Conservation (phyloP, 768 basidiomycete species). For the Hygrocybe punicea region DNA sequence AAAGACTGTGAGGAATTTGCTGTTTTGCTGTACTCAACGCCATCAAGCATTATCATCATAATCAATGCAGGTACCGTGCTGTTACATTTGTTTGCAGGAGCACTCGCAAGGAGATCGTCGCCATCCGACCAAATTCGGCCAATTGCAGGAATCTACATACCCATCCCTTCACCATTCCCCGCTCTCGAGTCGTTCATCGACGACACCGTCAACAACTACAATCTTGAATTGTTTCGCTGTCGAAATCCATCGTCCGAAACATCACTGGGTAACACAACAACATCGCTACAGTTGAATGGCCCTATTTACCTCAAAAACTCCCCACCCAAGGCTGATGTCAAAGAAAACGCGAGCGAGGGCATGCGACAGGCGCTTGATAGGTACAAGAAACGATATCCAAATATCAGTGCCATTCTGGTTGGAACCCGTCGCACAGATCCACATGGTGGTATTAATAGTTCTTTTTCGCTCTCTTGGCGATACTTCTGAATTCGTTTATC, state of each 20-base stretch:
- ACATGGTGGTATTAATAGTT: constrained; percentile 66
- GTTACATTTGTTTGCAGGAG: constrained; percentile 80
- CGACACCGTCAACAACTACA: constrained; percentile 56
- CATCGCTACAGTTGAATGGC: constrained; percentile 21
- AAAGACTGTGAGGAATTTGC: constrained; percentile 80
- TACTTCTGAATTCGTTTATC: neutral
- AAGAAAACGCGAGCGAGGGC: constrained; percentile 56
- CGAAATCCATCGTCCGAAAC: constrained; percentile 35
- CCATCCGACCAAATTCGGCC: constrained; percentile 38
- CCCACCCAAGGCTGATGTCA: constrained; percentile 42
- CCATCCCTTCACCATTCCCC: constrained; percentile 83
- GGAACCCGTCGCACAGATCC: constrained; percentile 90
- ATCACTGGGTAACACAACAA: constrained; percentile 44
- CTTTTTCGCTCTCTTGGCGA: neutral
- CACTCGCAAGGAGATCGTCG: constrained; percentile 48
- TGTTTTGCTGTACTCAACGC: constrained; percentile 4
- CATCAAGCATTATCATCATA: neutral
- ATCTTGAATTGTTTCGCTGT: constrained; percentile 70
- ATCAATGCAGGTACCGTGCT: constrained; percentile 81
- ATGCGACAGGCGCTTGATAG: constrained; percentile 76
- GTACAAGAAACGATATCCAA: constrained; percentile 65
- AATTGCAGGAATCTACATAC: constrained; percentile 79
- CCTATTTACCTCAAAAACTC: constrained; percentile 20
- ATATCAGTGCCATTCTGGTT: constrained; percentile 78
- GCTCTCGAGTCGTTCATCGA: constrained; percentile 82